Conservation (phyloP, 176 grass and related monocot genomes). For the Eragrostis nindensis region DNA sequence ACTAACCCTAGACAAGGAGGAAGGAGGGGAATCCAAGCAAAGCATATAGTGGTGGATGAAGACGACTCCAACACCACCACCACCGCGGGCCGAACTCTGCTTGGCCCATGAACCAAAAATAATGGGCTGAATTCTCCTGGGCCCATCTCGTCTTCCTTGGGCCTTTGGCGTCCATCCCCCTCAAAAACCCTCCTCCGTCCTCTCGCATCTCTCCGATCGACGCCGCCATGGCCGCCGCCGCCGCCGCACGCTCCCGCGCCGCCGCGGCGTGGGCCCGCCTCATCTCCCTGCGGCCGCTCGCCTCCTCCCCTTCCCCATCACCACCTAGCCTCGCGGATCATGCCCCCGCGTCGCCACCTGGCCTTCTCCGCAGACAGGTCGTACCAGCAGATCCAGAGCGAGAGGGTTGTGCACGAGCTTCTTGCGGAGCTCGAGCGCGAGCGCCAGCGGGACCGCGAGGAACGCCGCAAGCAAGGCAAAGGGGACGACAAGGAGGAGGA, state of each 20-base stretch:
- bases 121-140: not conserved
- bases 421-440: constrained; percentile 68
- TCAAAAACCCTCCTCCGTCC: constrained; percentile 18
- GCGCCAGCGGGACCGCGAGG: constrained; percentile 54
- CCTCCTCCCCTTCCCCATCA: not conserved
- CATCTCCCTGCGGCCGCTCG: constrained; percentile 42
- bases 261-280: constrained; percentile 59
- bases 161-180: not conserved
- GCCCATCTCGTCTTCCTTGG: not conserved
- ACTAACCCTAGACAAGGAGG: no score
- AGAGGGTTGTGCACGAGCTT: constrained; percentile 54
- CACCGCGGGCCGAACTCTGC: not conserved
- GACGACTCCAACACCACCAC: not conserved
- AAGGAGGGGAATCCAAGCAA: not conserved
- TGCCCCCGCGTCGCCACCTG: constrained; percentile 43
- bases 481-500: constrained; percentile 8
- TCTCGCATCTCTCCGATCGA: not conserved
- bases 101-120: not conserved
- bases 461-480: constrained; percentile 10
- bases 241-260: constrained; percentile 50
- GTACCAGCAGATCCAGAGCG: constrained; percentile 6
- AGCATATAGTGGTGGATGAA: not conserved
- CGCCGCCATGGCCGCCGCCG: constrained; percentile 64
- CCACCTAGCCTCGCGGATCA: constrained; percentile 27
- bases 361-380: constrained; percentile 26